Base-by-base conservation (phyloP, 1,284 basidiomycete genomes). In the Bondarzewia mesenterica region DNA sequence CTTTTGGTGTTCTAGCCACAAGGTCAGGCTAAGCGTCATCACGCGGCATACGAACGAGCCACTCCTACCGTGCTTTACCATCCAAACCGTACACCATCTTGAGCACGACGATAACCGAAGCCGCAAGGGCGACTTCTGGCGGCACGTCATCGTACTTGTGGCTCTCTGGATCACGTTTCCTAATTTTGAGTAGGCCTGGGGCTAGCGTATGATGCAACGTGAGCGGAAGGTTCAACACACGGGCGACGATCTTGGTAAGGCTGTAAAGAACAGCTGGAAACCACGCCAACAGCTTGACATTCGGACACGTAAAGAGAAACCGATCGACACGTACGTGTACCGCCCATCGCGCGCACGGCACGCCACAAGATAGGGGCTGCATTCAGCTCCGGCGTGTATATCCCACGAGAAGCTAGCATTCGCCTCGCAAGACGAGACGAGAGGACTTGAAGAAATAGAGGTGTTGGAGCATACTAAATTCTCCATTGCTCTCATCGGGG, bases 1-100 rank as follows among this genome's bases (percentile, higher is more conserved):
- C 66, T 48, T 56, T 64, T 43, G 84, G 76, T 22, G 62, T 59
- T 58, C 82, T 82, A 56, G n/a, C 52, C 40, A 41, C 41, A 7
- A 7, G 25, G 20, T 15, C 38, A 32, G 14, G 20, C 39, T 12
- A 35, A 35, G n/a, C 32, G 10, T n/a, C 8, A 8, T 35, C 32
- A 35, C n/a, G n/a, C n/a, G n/a, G n/a, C 32, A 8, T 35, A 8
- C 32, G 32, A 8, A n/a, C 32, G n/a, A 8, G 10, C 4, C 38
- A 16, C 38, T 61, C 69, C 46, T 55, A 81, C 86, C 86, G 76
- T 43, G 60, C 53, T 51, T 65, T 66, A n/a, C 80, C 87, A 62
- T 93, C 89, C 25, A 93, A 62, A 1, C 91, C 90, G 58, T 93
- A 93, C 8, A 83, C 75, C 69, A 93, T 70, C 66, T 93, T 93